These are phyloP conservation scores for Termitomyces heimii DNA, from an alignment of 768 basidiomycete genomes.

Conservation along the genomic window DNA sequence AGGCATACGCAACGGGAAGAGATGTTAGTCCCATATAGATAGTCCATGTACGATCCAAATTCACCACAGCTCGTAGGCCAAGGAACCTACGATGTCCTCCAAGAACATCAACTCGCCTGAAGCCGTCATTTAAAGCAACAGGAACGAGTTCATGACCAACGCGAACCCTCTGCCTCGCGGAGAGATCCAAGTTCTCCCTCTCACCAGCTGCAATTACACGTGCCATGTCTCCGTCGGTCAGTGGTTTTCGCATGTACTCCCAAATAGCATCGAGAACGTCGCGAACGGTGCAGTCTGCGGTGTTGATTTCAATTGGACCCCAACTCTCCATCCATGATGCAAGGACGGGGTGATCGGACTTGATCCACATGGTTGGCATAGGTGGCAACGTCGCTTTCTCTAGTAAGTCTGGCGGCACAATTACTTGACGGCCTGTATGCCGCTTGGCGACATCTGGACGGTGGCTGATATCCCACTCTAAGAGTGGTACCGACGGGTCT, in stretches of 20 bases:
- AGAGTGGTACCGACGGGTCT: conserved; percentile 25
- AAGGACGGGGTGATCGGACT: conserved; percentile 31
- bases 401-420: conserved; percentile 23
- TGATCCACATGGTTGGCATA: conserved; percentile 28
- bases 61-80: conserved; percentile 33
- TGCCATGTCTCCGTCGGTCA: conserved; percentile 29
- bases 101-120: conserved; percentile 44
- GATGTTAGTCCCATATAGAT: conserved; percentile 40
- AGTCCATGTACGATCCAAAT: conserved; percentile 34
- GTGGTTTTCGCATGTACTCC: conserved; percentile 37
- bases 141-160: conserved; percentile 32
- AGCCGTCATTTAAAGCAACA: conserved; percentile 32
- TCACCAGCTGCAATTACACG: conserved; percentile 15
- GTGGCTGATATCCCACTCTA: conserved; percentile 39
- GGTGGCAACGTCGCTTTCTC: conserved; percentile 25
- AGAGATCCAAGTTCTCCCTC: conserved; percentile 13
- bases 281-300: conserved; percentile 28
- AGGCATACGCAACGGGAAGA: conserved; percentile 20
- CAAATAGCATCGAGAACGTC: conserved; percentile 46
- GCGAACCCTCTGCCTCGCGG: conserved; percentile 28
- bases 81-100: conserved; percentile 40
- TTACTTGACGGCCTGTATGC: conserved; percentile 21
- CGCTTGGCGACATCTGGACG: conserved; percentile 28
- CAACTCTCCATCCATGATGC: conserved; percentile 37
- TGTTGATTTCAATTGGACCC: conserved; percentile 44